Base-by-base conservation (phyloP, 768 basidiomycete species). In the Termitomyces sp. region DNA sequence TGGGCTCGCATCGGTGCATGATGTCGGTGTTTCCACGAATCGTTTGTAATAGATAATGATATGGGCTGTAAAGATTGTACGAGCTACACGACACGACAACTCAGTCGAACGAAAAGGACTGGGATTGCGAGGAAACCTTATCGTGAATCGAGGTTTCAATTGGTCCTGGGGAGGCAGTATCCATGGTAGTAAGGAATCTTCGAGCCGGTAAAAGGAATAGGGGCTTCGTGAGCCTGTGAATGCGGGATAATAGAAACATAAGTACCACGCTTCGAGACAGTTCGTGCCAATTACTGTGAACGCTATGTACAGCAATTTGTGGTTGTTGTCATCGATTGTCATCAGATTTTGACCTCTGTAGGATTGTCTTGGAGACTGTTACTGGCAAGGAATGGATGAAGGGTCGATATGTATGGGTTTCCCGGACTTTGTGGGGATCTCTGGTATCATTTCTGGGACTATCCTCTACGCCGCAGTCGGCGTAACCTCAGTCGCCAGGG, bases 1-100 rank as follows among this genome's bases (percentile, higher is more conserved):
- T 84, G 79, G 48, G 80, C 86, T 70, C 83, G 82, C 92, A 94
- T 94, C 51, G 92, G 80, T 59, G 82, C 81, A 75, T 94, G 92
- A 77, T 94, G 89, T 69, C 89, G 83, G 74, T 94, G 92, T 76
- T 90, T 81, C 83, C 85, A 87, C 56, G 92, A 94, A 68, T 94
- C 89, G 74, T 94, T 94, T 40, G 80, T 80, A 70, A 94, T 87
- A 57, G 70, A 79, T 69, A 94, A 78, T 67, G 80, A 78, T 57
- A 81, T 73, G 20, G 92, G 92, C 66, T 79, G 76, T 58, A 94
- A 78, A 54, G 84, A 76, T 48, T 75, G 71, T 57, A 78, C 84
- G 66, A 94, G 76, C 92, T 94, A 70, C 60, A 47, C 32, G 63
- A 63, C 53, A 66, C 56, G 59, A 67, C 56, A 53, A 50, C 60